phyloP scores from a whole-genome alignment of 257 asterid genomes.

The Nicotiana sylvestris region DNA sequence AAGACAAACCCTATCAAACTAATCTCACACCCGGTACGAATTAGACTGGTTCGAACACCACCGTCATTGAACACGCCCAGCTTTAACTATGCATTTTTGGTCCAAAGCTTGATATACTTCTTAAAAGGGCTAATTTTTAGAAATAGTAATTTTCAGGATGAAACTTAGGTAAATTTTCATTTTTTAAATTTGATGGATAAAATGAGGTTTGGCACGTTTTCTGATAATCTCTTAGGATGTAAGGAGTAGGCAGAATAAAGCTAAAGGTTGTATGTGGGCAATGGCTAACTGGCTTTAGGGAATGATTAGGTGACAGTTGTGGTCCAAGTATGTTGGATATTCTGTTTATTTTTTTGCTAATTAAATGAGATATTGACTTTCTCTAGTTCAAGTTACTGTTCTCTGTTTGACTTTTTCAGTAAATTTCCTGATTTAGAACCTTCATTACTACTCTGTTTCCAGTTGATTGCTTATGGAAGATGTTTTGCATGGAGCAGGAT shows the following conservation, averaged over 20 bases:
- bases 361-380: neutral
- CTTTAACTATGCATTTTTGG: neutral
- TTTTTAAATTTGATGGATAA: neutral
- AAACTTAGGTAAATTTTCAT: neutral
- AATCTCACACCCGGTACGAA: too few relatives aligned
- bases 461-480: neutral
- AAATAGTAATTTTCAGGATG: neutral
- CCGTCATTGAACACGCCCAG: too few relatives aligned
- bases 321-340: neutral
- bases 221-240: neutral
- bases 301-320: neutral
- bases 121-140: neutral
- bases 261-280: neutral
- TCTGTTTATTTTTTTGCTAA: neutral
- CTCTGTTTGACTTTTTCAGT: neutral
- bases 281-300: neutral
- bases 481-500: neutral
- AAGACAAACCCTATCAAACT: too few relatives aligned
- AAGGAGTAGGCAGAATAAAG: neutral
- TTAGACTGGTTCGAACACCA: too few relatives aligned
- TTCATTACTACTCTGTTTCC: neutral
- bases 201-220: neutral
- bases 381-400: neutral
- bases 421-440: neutral
- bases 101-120: neutral